A percentile compares a stretch with the other conserved stretches of the same genome.
Evolutionary conservation across 192 early-diverging fungal species (phyloP).

Genomic region (Entomortierella chlamydospora): DNA sequence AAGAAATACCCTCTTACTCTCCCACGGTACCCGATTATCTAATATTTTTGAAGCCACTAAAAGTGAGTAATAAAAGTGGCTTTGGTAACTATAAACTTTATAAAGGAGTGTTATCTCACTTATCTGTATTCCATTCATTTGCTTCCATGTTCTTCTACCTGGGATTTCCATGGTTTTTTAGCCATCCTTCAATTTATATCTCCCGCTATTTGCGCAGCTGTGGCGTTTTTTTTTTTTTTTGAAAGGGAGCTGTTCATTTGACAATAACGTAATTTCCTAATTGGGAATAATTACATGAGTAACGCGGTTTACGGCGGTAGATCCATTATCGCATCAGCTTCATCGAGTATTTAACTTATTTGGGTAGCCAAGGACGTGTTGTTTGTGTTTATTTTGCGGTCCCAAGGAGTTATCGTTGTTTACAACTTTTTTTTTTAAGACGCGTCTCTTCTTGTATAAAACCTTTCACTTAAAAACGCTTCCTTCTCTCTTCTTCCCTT

Average conservation of each 20-base stretch:
- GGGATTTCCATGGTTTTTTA: no score
- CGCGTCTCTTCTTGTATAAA: constrained; percentile 1
- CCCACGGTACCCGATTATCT: no score
- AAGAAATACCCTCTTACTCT: no score
- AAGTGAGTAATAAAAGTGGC: no score
- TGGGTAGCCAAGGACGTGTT: not conserved
- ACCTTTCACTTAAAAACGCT: not conserved
- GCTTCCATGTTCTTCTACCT: no score
- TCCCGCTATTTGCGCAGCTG: no score
- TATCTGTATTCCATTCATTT: no score
- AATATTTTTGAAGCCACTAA: no score
- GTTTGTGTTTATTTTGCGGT: not conserved
- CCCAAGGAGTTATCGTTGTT: not conserved
- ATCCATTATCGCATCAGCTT: not conserved
- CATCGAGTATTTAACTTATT: not conserved
- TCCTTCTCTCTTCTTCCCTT: constrained; percentile 1
- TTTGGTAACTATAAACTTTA: no score
- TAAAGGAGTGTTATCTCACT: no score
- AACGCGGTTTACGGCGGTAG: not conserved
- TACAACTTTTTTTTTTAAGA: not conserved
- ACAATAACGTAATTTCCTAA: not conserved
- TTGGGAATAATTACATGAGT: not conserved
- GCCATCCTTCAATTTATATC: no score
- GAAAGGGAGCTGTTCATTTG: not conserved
- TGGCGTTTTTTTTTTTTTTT: no score